A percentile compares a stretch with the other conserved stretches of the same genome.
These are phyloP conservation scores for Xanthoconium purpureum DNA, from an alignment of 768 basidiomycete genomes.

Conservation along the genomic window DNA sequence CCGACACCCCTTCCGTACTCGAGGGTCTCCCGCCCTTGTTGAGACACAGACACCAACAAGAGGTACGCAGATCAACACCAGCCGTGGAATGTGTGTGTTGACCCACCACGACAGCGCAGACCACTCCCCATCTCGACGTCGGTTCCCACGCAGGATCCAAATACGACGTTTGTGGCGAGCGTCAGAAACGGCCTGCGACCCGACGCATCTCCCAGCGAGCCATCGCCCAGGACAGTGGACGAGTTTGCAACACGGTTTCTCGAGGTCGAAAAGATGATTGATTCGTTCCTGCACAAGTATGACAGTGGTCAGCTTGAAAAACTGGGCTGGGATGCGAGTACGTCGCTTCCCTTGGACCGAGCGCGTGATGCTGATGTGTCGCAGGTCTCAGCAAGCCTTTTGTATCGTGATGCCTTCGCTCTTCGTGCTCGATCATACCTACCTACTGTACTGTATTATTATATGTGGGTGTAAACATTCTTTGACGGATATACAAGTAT, in stretches of 20 bases:
- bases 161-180: slow-evolving; percentile 3
- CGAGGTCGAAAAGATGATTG: slow-evolving; percentile 18
- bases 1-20: neutral
- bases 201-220: neutral
- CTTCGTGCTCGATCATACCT: neutral
- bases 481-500: slow-evolving; percentile 10
- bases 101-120: neutral
- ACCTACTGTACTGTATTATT: slow-evolving; percentile 15
- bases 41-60: neutral
- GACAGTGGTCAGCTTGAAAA: slow-evolving; percentile 17
- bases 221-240: slow-evolving; percentile 17
- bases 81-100: neutral
- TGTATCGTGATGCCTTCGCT: slow-evolving; percentile 2
- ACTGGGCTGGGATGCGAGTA: slow-evolving; percentile 30
- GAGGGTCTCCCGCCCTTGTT: slow-evolving; percentile 5
- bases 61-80: slow-evolving; percentile 2
- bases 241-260: slow-evolving; percentile 24
- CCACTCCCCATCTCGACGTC: too few species aligned
- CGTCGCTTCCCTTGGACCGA: neutral
- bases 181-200: slow-evolving; percentile 13
- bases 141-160: neutral
- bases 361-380: neutral
- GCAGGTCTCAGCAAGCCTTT: neutral
- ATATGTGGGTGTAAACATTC: neutral
- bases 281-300: slow-evolving; percentile 18